A percentile compares a stretch with the other conserved stretches of the same genome.
Conservation (phyloP, 306 rosid species). For the Abrus precatorius region DNA sequence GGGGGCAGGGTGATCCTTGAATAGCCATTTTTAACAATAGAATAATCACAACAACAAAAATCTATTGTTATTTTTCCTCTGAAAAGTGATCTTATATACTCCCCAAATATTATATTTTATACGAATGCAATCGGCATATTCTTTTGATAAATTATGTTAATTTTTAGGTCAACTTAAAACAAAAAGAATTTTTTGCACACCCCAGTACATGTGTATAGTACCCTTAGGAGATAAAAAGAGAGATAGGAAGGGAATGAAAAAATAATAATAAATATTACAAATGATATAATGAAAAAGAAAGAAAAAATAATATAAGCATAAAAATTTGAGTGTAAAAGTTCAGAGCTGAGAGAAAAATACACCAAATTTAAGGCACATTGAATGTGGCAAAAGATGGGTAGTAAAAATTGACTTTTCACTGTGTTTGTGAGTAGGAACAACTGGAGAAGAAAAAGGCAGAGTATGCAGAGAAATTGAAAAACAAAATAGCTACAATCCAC, state of each 20-base stretch:
- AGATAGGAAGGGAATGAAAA: too few relatives aligned
- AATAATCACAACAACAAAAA: neutral
- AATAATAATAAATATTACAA: neutral
- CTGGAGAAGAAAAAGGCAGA: slow-evolving; percentile 89
- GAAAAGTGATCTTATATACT: slow-evolving; percentile 10
- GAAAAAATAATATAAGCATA: neutral
- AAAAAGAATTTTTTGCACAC: neutral
- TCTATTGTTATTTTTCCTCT: neutral
- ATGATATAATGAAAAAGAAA: neutral
- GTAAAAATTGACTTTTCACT: neutral
- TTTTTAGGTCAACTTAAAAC: neutral
- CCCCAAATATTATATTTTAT: neutral
- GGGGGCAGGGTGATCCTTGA: neutral
- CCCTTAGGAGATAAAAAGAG: neutral
- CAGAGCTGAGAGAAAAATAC: neutral
- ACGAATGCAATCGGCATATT: neutral
- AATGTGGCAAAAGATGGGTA: neutral
- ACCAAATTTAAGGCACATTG: neutral
- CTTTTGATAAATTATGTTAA: slow-evolving; percentile 2
- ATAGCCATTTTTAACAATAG: neutral
- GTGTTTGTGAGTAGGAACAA: slow-evolving; percentile 62
- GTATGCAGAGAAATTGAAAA: slow-evolving; percentile 75
- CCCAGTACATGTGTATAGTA: neutral
- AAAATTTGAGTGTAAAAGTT: neutral
- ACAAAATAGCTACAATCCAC: slow-evolving; percentile 78